A percentile compares a stretch with the other conserved stretches of the same genome.
These are phyloP conservation scores for Cladophialophora bantiana DNA, from an alignment of 2,329 filamentous ascomycete species.

Conservation along the genomic window DNA sequence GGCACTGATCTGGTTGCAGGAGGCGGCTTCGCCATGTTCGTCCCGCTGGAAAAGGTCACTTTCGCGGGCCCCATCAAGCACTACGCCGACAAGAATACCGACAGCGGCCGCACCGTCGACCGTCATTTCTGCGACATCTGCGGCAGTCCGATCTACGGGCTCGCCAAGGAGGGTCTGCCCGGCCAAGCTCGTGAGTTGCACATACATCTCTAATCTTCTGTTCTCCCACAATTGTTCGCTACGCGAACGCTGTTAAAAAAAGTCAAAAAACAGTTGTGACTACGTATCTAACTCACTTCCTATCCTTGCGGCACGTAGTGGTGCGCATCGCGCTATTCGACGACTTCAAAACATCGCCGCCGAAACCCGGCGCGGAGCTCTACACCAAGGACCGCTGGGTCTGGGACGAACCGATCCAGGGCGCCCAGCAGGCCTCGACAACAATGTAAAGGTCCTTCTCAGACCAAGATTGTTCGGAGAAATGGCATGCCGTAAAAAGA, in stretches of 20 bases:
- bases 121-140: constrained; percentile 15
- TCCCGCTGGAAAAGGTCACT: constrained; percentile 1
- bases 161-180: constrained; percentile 11
- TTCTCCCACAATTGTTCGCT: neutral
- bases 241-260: too few species aligned
- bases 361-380: constrained; percentile 2
- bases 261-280: too few species aligned
- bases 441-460: neutral
- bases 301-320: neutral
- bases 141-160: constrained; percentile 11
- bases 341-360: constrained; percentile 9
- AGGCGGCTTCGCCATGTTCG: neutral
- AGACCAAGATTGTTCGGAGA: too few species aligned
- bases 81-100: constrained; percentile 10
- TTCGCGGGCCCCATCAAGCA: constrained; percentile 12
- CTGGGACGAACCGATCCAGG: neutral
- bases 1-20: neutral
- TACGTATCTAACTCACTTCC: too few species aligned
- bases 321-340: constrained; percentile 12
- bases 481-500: too few species aligned
- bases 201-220: neutral
- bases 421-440: neutral
- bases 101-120: constrained; percentile 9
- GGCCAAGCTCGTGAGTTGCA: neutral
- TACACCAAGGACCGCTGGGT: constrained; percentile 10